phyloP scores from a whole-genome alignment of 2,329 filamentous ascomycete genomes.

The Ophiobolus disseminans region DNA sequence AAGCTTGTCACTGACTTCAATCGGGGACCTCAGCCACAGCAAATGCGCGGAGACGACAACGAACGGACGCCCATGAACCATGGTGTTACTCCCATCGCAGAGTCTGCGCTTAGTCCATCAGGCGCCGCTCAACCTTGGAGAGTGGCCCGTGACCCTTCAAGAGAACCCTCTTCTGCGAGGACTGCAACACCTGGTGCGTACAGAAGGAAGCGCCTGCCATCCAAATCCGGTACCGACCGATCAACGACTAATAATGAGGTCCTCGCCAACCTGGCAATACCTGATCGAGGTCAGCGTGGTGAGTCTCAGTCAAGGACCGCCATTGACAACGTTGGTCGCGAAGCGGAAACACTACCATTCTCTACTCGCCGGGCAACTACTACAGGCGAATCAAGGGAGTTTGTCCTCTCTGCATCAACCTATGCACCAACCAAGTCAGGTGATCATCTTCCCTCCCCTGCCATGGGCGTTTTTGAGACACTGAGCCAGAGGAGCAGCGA shows the following conservation, averaged over 20 bases:
- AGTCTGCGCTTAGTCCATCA: slow-evolving; percentile 70
- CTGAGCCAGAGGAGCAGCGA: slow-evolving; percentile 68
- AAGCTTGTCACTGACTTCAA: slow-evolving; percentile 93
- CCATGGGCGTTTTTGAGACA: slow-evolving; percentile 67
- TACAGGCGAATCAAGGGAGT: slow-evolving; percentile 66
- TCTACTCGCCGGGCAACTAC: slow-evolving; percentile 41
- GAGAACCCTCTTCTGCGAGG: slow-evolving; percentile 58
- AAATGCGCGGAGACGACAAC: slow-evolving; percentile 71
- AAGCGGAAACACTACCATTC: slow-evolving; percentile 52
- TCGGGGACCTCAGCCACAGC: slow-evolving; percentile 52
- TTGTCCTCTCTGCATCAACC: slow-evolving; percentile 49
- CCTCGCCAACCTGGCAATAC: slow-evolving; percentile 45
- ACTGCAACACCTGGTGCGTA: slow-evolving; percentile 68
- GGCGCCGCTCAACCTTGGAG: slow-evolving; percentile 55
- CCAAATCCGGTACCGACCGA: slow-evolving; percentile 41
- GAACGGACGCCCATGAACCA: slow-evolving; percentile 76
- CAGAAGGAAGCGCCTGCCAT: slow-evolving; percentile 70
- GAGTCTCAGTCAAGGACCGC: slow-evolving; percentile 43
- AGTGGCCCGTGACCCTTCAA: slow-evolving; percentile 37
- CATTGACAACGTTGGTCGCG: slow-evolving; percentile 48
- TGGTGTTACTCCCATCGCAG: slow-evolving; percentile 85
- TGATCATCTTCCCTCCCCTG: slow-evolving; percentile 68
- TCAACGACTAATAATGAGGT: slow-evolving; percentile 41
- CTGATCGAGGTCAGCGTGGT: slow-evolving; percentile 42
- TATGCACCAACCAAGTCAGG: slow-evolving; percentile 40